Evolutionary conservation across 805 yeast genomes (phyloP).

Genomic region (Zygosaccharomyces lentus): DNA sequence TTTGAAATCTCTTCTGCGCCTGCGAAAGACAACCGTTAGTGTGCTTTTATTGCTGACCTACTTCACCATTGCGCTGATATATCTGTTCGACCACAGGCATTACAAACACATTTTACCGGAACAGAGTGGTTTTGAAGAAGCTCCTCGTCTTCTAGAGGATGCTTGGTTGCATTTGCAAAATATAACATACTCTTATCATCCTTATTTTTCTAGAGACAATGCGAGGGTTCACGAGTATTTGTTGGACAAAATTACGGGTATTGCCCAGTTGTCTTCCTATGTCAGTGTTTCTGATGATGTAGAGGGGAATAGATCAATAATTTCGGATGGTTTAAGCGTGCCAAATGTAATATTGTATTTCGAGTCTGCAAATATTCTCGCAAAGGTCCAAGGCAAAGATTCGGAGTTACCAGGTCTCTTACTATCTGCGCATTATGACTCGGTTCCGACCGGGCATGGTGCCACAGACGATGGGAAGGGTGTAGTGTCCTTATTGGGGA

Average conservation of each 20-base stretch:
- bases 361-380: conserved; percentile 79
- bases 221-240: conserved; percentile 72
- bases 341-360: conserved; percentile 57
- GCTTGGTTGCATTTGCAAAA: conserved; percentile 72
- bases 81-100: conserved; percentile 24
- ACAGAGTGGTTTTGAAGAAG: conserved; percentile 38
- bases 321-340: conserved; percentile 49
- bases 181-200: conserved; percentile 65
- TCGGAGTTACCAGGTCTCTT: conserved; percentile 59
- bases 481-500: conserved; percentile 71
- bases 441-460: conserved; percentile 83
- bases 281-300: conserved; percentile 39
- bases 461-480: conserved; percentile 94
- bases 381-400: conserved; percentile 63
- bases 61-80: conserved; percentile 38
- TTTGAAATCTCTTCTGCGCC: conserved; percentile 55
- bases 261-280: conserved; percentile 30
- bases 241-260: conserved; percentile 38
- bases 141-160: conserved; percentile 32
- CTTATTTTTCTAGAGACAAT: conserved; percentile 73
- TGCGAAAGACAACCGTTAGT: conserved; percentile 67
- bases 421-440: conserved; percentile 82
- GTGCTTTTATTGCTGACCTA: conserved; percentile 49
- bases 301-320: conserved; percentile 37
- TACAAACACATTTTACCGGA: conserved; percentile 20